Base-by-base conservation (phyloP, 2,329 filamentous ascomycete species). In the Colletotrichum ledebouriae region DNA sequence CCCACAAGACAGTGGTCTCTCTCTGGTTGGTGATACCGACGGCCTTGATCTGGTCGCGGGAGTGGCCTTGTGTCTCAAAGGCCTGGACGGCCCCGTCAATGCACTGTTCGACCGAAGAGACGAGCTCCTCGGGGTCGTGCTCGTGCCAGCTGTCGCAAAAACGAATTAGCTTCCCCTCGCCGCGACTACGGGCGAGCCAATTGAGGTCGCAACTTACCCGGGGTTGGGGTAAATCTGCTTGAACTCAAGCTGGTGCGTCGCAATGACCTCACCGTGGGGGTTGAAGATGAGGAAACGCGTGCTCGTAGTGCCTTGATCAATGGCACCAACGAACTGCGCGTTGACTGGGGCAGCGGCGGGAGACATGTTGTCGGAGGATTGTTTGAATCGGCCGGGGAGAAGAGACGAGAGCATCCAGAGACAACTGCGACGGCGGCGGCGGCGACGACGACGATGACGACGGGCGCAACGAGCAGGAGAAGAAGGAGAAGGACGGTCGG, bases 1-100 rank as follows among this genome's bases (percentile, higher is more conserved):
- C 92, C 92, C 92, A 95, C 61, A 93, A 89, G 1, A 95, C 84
- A 3, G 91, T 92, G 6, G 93, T 95, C 79, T 96, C 93, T 76
- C 93, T 87, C 82, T 96, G 93, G 78, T 93, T 94, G 72, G 93
- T 94, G 77, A 96, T 92, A 59, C 93, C 93, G 70, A 95, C 85
- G 9, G 91, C 87, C 76, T 87, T 90, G 77, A 96, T 93, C 74
- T 92, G 89, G 59, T 85, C 82, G 71, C 86, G 84, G 50, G 85
- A 85, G 79, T 94, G 87, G 52, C 92, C 92, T 69, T 88, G 82
- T 20, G 87, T 85, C 63, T 91, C 81, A 78, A 95, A 95, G 6
- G 86, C 81, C 72, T 89, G 85, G 57, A 92, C 88, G 2, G 92
- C 91, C 69, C 88, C 87, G 73, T 94, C 90, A 72, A 96, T 93